These are phyloP conservation scores for Russula earlei DNA, from an alignment of 768 basidiomycete genomes.

Conservation along the genomic window DNA sequence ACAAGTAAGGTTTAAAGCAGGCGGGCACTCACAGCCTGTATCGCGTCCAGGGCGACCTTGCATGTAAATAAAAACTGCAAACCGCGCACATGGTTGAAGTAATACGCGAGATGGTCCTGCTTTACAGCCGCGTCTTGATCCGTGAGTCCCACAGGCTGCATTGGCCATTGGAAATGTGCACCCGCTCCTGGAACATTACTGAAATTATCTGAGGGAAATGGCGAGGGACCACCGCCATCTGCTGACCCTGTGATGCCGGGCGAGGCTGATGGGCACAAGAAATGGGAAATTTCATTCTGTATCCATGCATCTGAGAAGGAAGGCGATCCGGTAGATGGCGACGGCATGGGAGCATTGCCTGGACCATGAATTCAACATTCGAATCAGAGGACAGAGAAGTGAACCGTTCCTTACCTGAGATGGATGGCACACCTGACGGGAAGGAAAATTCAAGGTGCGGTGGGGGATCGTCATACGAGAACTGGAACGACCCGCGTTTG, in stretches of 20 bases:
- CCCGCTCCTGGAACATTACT: constrained; percentile 13
- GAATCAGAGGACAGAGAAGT: constrained; percentile 1
- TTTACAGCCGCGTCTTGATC: constrained; percentile 16
- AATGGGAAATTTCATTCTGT: not conserved
- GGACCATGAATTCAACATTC: not conserved
- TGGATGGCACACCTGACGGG: constrained; percentile 14
- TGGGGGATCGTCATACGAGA: constrained; percentile 6
- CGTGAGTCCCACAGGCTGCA: constrained; percentile 10
- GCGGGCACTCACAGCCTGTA: constrained; percentile 47
- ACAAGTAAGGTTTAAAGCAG: not conserved
- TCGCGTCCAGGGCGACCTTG: constrained; percentile 50
- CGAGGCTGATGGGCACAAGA: not conserved
- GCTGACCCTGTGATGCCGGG: not conserved
- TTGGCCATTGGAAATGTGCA: constrained; percentile 5
- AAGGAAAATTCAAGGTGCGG: constrained; percentile 12
- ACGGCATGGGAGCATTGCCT: constrained; percentile 9
- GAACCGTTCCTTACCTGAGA: constrained; percentile 13
- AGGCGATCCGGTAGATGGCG: not conserved
- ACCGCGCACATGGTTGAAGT: constrained; percentile 62
- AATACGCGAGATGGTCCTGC: constrained; percentile 44
- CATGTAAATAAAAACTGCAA: constrained; percentile 59
- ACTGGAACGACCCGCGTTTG: constrained; percentile 13
- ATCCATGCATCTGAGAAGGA: constrained; percentile 10
- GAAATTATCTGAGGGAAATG: constrained; percentile 9
- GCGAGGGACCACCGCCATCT: not conserved